phyloP scores from a whole-genome alignment of 768 basidiomycete genomes.

The Serpula lacrymans region DNA sequence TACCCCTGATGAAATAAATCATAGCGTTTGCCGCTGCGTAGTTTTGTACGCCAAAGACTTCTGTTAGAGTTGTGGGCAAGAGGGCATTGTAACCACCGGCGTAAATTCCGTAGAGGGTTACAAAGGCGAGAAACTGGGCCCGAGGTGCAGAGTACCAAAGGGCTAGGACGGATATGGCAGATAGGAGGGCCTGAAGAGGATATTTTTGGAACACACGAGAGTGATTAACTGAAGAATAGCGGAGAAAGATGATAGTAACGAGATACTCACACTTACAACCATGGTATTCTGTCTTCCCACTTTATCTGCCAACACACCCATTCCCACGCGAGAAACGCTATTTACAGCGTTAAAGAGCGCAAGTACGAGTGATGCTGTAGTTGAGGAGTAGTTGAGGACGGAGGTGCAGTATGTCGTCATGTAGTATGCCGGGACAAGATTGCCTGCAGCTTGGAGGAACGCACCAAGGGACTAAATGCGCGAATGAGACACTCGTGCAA shows the following conservation, averaged over 20 bases:
- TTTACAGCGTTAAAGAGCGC: constrained; percentile 43
- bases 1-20: constrained; percentile 40
- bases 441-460: constrained; percentile 42
- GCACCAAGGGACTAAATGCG: constrained; percentile 32
- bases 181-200: constrained; percentile 32
- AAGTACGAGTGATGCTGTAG: constrained; percentile 35
- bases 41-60: constrained; percentile 41
- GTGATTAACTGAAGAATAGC: background rate
- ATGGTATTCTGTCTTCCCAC: constrained; percentile 45
- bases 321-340: constrained; percentile 35
- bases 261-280: constrained; percentile 30
- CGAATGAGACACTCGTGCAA: background rate
- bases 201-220: too few relatives aligned
- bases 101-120: constrained; percentile 39
- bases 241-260: background rate
- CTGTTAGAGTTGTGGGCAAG: constrained; percentile 41
- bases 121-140: constrained; percentile 36
- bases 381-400: constrained; percentile 34
- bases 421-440: constrained; percentile 43
- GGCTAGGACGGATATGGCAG: constrained; percentile 35
- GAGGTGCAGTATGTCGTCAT: constrained; percentile 39
- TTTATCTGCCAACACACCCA: constrained; percentile 40
- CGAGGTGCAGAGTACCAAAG: constrained; percentile 41
- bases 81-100: constrained; percentile 45
- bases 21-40: constrained; percentile 39